Evolutionary conservation across 441 rosid genomes (phyloP).

Genomic region (Geranium incanum): DNA sequence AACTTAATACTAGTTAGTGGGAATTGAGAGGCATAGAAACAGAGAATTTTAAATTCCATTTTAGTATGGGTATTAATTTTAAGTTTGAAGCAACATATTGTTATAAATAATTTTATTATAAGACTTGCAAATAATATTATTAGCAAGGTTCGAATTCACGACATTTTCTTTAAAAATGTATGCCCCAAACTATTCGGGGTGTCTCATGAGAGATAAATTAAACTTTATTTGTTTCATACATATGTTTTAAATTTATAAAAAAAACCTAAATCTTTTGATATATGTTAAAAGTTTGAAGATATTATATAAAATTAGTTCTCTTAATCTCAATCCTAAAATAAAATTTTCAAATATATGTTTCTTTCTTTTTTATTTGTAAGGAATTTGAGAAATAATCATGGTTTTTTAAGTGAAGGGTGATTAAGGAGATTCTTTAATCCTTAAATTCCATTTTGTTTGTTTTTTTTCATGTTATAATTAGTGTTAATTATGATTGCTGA

Average conservation of each 20-base stretch:
- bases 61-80: not conserved
- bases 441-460: not conserved
- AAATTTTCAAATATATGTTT: too few species aligned
- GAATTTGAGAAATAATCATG: not conserved
- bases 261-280: not conserved
- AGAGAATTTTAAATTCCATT: conserved; percentile 4
- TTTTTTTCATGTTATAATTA: conserved; percentile 1
- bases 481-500: not conserved
- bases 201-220: too few species aligned
- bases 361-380: not conserved
- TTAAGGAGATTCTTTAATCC: conserved; percentile 1
- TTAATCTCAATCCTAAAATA: too few species aligned
- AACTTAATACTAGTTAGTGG: conserved; percentile 4
- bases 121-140: too few species aligned
- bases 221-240: too few species aligned
- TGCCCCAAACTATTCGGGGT: too few species aligned
- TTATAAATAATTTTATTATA: not conserved
- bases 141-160: too few species aligned
- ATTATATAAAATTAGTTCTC: too few species aligned
- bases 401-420: conserved; percentile 4
- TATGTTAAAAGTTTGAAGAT: too few species aligned
- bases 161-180: too few species aligned
- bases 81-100: not conserved
- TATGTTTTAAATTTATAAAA: too few species aligned
- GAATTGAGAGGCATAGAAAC: conserved; percentile 4